Conservation (phyloP, 306 rosid genomes). For the Rosa rugosa region DNA sequence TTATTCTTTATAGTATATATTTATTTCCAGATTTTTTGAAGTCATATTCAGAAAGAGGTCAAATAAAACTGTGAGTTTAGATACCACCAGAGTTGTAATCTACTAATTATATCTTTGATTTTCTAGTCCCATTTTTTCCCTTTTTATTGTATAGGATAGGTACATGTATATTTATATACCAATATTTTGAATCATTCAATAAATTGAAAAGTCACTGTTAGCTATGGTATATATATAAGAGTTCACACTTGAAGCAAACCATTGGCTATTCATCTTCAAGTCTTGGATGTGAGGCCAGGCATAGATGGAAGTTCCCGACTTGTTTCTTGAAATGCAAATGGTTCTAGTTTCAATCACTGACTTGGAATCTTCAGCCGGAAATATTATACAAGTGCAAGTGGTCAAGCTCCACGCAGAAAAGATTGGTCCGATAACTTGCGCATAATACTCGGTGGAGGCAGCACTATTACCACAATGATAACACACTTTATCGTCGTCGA, state of each 20-base stretch:
- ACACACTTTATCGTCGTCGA: too few relatives aligned
- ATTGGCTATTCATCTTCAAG: neutral
- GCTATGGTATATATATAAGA: neutral
- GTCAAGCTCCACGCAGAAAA: too few relatives aligned
- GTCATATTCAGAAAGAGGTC: neutral
- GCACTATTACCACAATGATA: too few relatives aligned
- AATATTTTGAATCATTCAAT: neutral
- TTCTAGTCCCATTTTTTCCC: neutral
- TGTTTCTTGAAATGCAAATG: neutral
- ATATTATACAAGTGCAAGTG: neutral
- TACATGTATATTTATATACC: neutral
- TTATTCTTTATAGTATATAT: neutral
- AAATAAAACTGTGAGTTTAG: neutral
- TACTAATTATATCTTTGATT: too few relatives aligned
- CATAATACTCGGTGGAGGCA: too few relatives aligned
- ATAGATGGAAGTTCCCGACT: neutral
- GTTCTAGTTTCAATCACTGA: neutral
- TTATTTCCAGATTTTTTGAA: neutral
- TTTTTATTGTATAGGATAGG: neutral
- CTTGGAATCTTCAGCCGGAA: neutral
- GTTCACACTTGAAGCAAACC: neutral
- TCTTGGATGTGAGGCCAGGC: neutral
- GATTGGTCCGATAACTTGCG: too few relatives aligned
- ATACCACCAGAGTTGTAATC: neutral
- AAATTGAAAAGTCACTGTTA: neutral